Conservation (phyloP, 139 green algal species). For the Closterium sp. region DNA sequence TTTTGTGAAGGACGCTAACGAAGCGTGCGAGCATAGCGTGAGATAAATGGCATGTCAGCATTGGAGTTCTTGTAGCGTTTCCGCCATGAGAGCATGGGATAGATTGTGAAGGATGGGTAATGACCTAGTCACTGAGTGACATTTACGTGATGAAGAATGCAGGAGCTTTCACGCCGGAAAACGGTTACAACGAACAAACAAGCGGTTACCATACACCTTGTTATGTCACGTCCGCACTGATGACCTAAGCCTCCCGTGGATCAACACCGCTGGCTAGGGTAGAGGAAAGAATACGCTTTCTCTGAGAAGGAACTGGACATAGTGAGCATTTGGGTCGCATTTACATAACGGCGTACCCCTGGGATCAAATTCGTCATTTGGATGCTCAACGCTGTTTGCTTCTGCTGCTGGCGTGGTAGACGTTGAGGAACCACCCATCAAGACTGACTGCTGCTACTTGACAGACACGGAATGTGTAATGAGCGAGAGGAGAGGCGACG, state of each 20-base stretch:
- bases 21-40: too few species aligned
- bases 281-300: too few species aligned
- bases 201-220: neutral
- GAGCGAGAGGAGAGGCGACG: neutral
- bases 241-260: too few species aligned
- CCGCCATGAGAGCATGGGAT: too few species aligned
- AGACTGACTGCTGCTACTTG: neutral
- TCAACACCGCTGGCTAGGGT: too few species aligned
- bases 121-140: too few species aligned
- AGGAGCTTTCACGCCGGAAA: neutral
- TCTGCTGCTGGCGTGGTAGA: neutral
- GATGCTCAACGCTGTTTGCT: neutral
- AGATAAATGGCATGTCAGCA: too few species aligned
- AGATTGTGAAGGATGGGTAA: too few species aligned
- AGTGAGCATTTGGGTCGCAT: neutral
- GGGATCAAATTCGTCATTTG: neutral
- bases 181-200: neutral
- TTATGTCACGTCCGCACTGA: too few species aligned
- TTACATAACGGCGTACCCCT: neutral
- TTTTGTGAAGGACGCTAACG: too few species aligned
- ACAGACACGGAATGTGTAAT: neutral
- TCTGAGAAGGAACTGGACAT: too few species aligned
- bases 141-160: neutral
- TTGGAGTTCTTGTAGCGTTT: too few species aligned
- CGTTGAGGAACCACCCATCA: neutral